Evolutionary conservation across 1,284 basidiomycete genomes (phyloP).

Genomic region (Exobasidium cylindrosporum): DNA sequence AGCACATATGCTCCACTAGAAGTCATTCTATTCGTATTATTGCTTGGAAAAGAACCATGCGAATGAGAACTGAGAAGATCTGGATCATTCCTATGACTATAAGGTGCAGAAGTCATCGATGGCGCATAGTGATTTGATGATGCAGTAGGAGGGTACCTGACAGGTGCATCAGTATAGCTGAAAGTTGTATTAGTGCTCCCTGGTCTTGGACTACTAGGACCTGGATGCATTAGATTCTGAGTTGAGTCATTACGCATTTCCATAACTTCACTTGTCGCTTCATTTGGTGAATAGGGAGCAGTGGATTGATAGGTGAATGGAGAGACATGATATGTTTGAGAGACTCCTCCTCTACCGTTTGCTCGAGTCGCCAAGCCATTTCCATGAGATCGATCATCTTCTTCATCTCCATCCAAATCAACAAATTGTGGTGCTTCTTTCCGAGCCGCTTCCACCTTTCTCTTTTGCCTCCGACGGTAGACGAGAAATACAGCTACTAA

Average conservation of each 20-base stretch:
- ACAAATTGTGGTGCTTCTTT: conserved; percentile 38
- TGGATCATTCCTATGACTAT: not conserved
- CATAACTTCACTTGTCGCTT: not conserved
- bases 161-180: not conserved
- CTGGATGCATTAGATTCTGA: not conserved
- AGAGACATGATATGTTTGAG: conserved; percentile 25
- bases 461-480: conserved; percentile 30
- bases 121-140: not conserved
- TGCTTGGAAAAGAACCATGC: not conserved
- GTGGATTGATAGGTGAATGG: conserved; percentile 30
- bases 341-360: conserved; percentile 10
- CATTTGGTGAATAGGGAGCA: not conserved
- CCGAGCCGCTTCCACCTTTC: conserved; percentile 27
- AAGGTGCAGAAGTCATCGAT: not conserved
- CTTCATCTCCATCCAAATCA: conserved; percentile 40
- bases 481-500: conserved; percentile 28
- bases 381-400: conserved; percentile 17
- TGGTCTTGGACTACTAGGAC: not conserved
- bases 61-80: not conserved
- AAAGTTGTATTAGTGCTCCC: not conserved
- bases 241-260: not conserved
- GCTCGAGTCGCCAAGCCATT: conserved; percentile 7
- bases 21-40: not conserved
- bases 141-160: not conserved
- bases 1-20: not conserved